A percentile compares a stretch with the other conserved stretches of the same genome.
Conservation (phyloP, 2,329 filamentous ascomycete species). For the Venturiaceae sp. region DNA sequence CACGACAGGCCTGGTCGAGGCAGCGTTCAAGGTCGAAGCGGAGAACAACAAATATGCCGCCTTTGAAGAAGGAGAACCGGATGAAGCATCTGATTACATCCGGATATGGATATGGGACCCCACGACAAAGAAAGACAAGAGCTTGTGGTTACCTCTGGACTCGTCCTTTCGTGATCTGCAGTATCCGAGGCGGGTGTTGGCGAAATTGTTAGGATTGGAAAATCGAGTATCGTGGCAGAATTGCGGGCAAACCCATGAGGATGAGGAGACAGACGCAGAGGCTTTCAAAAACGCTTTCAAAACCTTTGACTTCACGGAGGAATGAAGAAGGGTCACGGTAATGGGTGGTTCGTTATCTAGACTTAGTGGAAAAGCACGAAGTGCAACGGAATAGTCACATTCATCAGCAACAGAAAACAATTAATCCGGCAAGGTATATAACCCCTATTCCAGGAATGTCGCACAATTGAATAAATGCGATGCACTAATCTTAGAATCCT, state of each 20-base stretch:
- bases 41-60: constrained; percentile 58
- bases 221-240: constrained; percentile 76
- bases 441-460: no score
- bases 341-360: no score
- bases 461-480: no score
- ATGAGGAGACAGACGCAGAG: constrained; percentile 70
- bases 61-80: constrained; percentile 31
- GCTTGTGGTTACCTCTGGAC: constrained; percentile 64
- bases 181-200: constrained; percentile 78
- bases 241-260: constrained; percentile 63
- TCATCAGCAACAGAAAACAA: no score
- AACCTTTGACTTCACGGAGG: constrained; percentile 76
- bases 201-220: constrained; percentile 76
- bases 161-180: constrained; percentile 69
- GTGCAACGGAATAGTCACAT: no score
- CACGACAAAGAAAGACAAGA: constrained; percentile 40
- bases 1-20: constrained; percentile 66
- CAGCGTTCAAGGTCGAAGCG: constrained; percentile 79
- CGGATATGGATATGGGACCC: constrained; percentile 68
- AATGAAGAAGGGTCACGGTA: no score
- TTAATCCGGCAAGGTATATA: no score
- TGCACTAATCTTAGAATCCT: no score
- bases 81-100: constrained; percentile 52
- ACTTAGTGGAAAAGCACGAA: no score
- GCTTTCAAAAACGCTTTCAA: constrained; percentile 76